A percentile compares a stretch with the other conserved stretches of the same genome.
These are phyloP conservation scores for Colletotrichum sojae DNA, from an alignment of 2,329 filamentous ascomycete genomes.

Conservation along the genomic window DNA sequence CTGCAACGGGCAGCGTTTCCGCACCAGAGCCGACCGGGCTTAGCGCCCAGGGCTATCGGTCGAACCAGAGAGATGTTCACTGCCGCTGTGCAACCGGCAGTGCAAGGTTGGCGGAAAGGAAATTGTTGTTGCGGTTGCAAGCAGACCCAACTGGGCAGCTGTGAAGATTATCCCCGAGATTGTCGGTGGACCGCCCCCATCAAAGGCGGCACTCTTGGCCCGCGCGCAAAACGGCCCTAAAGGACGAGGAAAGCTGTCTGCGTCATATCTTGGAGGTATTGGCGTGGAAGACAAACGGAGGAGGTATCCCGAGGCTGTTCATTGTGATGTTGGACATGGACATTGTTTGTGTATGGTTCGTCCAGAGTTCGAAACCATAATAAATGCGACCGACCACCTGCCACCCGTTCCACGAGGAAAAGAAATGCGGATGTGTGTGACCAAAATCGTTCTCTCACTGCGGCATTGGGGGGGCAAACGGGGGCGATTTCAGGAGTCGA, in stretches of 20 bases:
- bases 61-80: conserved; percentile 28
- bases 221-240: conserved; percentile 8
- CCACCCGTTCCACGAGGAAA: background rate
- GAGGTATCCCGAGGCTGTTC: conserved; percentile 1
- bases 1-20: conserved; percentile 40
- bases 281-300: background rate
- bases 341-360: conserved; percentile 1
- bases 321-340: no score
- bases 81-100: conserved; percentile 28
- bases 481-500: conserved; percentile 14
- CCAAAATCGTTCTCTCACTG: background rate
- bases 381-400: no score
- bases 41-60: conserved; percentile 37
- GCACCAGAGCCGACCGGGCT: conserved; percentile 34
- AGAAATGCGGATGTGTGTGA: conserved; percentile 7
- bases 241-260: background rate
- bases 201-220: conserved; percentile 13
- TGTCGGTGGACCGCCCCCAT: conserved; percentile 28
- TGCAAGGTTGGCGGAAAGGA: conserved; percentile 34
- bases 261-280: background rate
- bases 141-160: conserved; percentile 32
- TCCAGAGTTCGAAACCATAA: background rate
- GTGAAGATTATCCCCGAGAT: conserved; percentile 37
- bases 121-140: conserved; percentile 19
- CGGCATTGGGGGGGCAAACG: background rate